Evolutionary conservation across 257 asterid species (phyloP).

Genomic region (Gentiana dahurica): DNA sequence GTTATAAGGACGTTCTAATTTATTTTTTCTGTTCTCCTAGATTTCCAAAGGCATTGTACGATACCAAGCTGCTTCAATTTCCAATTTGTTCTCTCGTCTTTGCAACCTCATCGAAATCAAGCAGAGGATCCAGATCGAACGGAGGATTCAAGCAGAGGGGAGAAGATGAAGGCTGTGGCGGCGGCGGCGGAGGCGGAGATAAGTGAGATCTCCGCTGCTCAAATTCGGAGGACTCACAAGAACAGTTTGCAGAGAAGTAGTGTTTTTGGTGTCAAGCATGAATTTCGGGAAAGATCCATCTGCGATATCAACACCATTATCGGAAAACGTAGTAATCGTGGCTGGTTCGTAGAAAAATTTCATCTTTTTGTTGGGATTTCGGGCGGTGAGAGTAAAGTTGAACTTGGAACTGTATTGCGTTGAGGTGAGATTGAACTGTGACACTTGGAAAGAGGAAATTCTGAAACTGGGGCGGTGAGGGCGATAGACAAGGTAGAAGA

Average conservation of each 20-base stretch:
- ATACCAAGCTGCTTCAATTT: no score
- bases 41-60: no score
- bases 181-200: no score
- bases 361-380: constrained; percentile 63
- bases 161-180: no score
- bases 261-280: constrained; percentile 44
- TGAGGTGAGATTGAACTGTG: constrained; percentile 76
- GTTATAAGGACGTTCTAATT: no score
- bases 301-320: constrained; percentile 35
- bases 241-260: constrained; percentile 32
- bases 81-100: no score
- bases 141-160: no score
- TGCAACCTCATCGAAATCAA: no score
- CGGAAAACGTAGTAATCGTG: constrained; percentile 32
- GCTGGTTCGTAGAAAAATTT: constrained; percentile 45
- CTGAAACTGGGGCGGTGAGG: constrained; percentile 82
- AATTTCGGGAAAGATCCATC: constrained; percentile 56
- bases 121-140: no score
- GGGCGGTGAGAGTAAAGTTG: constrained; percentile 64
- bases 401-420: constrained; percentile 37
- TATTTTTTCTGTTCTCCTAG: no score
- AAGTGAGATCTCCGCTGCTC: constrained; percentile 34
- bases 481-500: constrained; percentile 60
- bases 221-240: constrained; percentile 23
- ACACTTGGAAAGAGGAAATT: constrained; percentile 49